These are phyloP conservation scores for Polytrichum commune DNA, from an alignment of 225 moss, liverwort and hornwort species.

Conservation along the genomic window DNA sequence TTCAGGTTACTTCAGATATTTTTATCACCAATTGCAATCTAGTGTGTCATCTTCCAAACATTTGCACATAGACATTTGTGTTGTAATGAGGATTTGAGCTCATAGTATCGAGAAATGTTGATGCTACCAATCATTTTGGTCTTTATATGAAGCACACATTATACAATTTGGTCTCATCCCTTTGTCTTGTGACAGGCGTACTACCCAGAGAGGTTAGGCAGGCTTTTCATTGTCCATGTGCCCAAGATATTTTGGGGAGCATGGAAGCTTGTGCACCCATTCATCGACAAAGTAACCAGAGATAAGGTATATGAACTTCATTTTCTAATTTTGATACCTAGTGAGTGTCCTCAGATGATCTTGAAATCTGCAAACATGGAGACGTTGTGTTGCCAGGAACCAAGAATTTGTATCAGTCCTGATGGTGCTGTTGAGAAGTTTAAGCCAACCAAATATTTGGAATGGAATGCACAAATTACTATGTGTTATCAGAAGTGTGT, in stretches of 20 bases:
- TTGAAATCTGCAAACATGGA: no score
- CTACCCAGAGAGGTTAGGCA: slow-evolving; percentile 56
- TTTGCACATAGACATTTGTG: no score
- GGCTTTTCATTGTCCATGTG: slow-evolving; percentile 48
- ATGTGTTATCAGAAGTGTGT: no score
- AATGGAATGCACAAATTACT: background rate
- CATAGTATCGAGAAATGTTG: no score
- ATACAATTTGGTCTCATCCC: no score
- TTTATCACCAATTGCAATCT: no score
- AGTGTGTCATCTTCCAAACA: no score
- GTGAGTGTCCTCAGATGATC: no score
- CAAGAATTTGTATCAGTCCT: background rate
- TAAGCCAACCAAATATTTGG: background rate
- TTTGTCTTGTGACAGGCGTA: slow-evolving; percentile 32
- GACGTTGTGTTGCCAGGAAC: background rate
- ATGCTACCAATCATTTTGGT: no score
- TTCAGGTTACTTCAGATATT: slow-evolving; percentile 33
- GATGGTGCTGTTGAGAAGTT: background rate
- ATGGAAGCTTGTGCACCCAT: slow-evolving; percentile 58
- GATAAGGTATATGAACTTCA: slow-evolving; percentile 34
- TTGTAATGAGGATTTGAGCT: no score
- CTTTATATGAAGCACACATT: no score
- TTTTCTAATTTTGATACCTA: no score
- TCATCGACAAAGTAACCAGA: slow-evolving; percentile 57
- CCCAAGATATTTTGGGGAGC: slow-evolving; percentile 65